Conservation (phyloP, 2,329 filamentous ascomycete species). For the Eutypa lata region DNA sequence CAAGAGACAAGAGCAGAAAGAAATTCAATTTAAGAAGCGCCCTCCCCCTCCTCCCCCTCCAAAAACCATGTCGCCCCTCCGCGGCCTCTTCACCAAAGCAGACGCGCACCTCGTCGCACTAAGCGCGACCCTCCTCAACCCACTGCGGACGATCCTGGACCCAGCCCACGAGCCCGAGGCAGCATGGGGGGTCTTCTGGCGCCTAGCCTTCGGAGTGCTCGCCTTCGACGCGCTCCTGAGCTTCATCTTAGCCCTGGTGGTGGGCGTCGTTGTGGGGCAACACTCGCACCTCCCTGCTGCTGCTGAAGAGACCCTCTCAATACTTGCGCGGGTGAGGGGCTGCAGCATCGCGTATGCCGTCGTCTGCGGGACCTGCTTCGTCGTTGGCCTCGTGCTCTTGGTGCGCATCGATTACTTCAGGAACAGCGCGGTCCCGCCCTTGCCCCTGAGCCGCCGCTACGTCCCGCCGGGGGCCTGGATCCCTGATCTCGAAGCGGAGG, state of each 20-base stretch:
- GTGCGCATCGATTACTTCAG: not conserved
- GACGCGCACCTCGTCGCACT: too few species aligned
- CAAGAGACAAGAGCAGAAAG: too few species aligned
- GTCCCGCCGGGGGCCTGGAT: not conserved
- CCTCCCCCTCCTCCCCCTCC: too few species aligned
- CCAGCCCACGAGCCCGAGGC: not conserved
- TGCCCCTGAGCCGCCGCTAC: not conserved
- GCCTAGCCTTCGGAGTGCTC: not conserved
- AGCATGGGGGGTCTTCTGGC: not conserved
- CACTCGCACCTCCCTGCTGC: too few species aligned
- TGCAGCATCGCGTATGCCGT: not conserved
- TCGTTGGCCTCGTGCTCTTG: not conserved
- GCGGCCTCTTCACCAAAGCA: too few species aligned
- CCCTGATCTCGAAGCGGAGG: not conserved
- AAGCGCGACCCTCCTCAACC: too few species aligned
- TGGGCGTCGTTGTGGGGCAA: not conserved
- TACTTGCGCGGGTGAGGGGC: too few species aligned
- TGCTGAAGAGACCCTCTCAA: too few species aligned
- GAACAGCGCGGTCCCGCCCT: not conserved
- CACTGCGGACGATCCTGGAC: not conserved
- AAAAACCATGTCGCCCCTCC: too few species aligned
- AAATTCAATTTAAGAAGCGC: too few species aligned
- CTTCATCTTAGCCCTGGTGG: not conserved
- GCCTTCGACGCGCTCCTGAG: not conserved
- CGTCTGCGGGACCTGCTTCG: not conserved